These are phyloP conservation scores for Chalciporus piperatus DNA, from an alignment of 768 basidiomycete species.

Conservation along the genomic window DNA sequence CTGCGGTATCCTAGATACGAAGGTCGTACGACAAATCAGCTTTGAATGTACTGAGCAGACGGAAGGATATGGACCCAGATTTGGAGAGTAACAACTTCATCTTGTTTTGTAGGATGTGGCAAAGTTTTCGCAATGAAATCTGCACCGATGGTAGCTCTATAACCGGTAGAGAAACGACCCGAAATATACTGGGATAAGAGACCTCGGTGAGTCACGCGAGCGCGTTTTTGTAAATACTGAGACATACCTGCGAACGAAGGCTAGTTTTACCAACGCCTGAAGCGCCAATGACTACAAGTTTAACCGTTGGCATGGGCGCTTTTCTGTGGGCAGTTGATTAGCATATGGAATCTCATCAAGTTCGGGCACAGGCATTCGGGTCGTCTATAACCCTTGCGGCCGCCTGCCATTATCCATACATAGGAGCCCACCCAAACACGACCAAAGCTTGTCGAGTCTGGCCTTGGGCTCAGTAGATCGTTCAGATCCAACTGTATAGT, in stretches of 20 bases:
- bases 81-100: conserved; percentile 63
- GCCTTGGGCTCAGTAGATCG: no score
- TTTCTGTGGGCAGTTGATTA: conserved; percentile 5
- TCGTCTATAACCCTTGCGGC: background rate
- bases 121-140: conserved; percentile 82
- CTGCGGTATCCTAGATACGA: conserved; percentile 67
- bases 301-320: conserved; percentile 62
- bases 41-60: background rate
- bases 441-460: conserved; percentile 8
- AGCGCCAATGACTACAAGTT: conserved; percentile 78
- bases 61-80: conserved; percentile 50
- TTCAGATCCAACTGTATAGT: background rate
- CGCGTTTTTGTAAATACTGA: background rate
- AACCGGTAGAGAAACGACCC: conserved; percentile 69
- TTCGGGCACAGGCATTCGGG: background rate
- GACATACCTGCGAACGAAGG: conserved; percentile 64
- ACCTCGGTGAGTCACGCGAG: background rate
- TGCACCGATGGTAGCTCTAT: conserved; percentile 85
- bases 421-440: conserved; percentile 13
- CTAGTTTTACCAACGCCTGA: conserved; percentile 87
- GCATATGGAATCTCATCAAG: conserved; percentile 18
- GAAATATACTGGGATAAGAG: conserved; percentile 59
- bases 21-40: conserved; percentile 3
- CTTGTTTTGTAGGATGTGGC: conserved; percentile 53
- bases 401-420: conserved; percentile 6